These are phyloP conservation scores for Salix suchowensis DNA, from an alignment of 345 rosid species.

Conservation along the genomic window DNA sequence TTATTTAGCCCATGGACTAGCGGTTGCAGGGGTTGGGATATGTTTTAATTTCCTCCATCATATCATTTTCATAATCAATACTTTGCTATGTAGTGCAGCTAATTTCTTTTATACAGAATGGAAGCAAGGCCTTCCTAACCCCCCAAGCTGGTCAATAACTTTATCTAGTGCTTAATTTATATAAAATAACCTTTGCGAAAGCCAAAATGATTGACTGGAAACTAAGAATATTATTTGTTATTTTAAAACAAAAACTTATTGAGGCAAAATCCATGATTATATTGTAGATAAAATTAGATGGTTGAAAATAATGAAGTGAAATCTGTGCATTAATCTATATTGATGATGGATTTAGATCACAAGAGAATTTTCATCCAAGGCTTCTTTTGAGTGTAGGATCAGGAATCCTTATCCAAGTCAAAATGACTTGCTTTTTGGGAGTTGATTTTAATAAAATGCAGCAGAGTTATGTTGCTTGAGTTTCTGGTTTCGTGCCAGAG, in stretches of 20 bases:
- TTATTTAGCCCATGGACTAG: not conserved
- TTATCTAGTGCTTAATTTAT: not conserved
- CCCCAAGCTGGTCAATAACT: not conserved
- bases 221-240: not conserved
- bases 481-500: not conserved
- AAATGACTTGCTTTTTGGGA: not conserved
- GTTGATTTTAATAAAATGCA: not conserved
- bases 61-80: not conserved
- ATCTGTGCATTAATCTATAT: too few relatives aligned
- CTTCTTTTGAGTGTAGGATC: not conserved
- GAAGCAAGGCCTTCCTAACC: not conserved
- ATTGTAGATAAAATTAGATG: not conserved
- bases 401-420: not conserved
- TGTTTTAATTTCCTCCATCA: not conserved
- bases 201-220: not conserved
- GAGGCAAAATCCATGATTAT: not conserved
- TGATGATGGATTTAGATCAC: too few relatives aligned
- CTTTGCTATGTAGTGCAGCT: not conserved
- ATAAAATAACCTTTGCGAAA: not conserved
- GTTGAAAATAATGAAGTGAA: too few relatives aligned
- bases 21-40: not conserved
- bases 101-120: not conserved
- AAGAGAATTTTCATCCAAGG: too few relatives aligned
- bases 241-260: not conserved
- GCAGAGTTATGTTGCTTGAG: not conserved